Evolutionary conservation across 1,284 basidiomycete genomes (phyloP), one percentile per base, ranked within the genome.

Genomic region (Vanrija sp.): DNA sequence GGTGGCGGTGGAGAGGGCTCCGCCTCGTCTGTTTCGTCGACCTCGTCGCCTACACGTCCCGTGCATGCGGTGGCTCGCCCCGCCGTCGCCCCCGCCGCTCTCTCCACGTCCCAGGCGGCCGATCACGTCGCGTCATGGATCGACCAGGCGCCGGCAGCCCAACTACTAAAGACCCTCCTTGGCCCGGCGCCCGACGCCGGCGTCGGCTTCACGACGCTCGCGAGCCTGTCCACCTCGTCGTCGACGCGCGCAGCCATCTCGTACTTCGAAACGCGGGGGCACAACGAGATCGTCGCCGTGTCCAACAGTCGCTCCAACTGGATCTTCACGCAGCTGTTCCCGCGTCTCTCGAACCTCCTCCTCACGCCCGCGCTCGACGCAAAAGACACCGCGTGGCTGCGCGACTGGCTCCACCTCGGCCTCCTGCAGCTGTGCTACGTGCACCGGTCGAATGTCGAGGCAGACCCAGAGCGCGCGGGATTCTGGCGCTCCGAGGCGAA

Each of bases 321-420:
- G 62, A 61, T 64, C 34, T 61, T 57, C 51, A 52, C 43, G 39
- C 50, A 59, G 43, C 48, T 64, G 8, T 61, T 64, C 46, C 62
- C 62, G 3, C 55, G 62, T 0, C 52, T 64, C 0, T 51, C 54
- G 39, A 40, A 53, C 2, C 25, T 44, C 14, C 53, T 64, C 1
- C 23, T 48, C 7, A 43, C 40, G 14, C 21, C 25, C 4, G 46
- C 43, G 26, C 38, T 40, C 10, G 25, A 44, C 23, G 58, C 53
- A 45, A 46, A 47, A 16, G 38, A 40, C 28, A 25, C 47, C 14
- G 38, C 38, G 3, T 40, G 28, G 6, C 47, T 60, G 3, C 54
- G 57, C 40, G 50, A 61, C 19, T 64, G 53, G 46, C 47, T 64
- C 16, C 52, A 57, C 29, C 38, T 52, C 10, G 57, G 46, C 6